Conservation (phyloP, 306 rosid genomes). For the Inga oerstediana region DNA sequence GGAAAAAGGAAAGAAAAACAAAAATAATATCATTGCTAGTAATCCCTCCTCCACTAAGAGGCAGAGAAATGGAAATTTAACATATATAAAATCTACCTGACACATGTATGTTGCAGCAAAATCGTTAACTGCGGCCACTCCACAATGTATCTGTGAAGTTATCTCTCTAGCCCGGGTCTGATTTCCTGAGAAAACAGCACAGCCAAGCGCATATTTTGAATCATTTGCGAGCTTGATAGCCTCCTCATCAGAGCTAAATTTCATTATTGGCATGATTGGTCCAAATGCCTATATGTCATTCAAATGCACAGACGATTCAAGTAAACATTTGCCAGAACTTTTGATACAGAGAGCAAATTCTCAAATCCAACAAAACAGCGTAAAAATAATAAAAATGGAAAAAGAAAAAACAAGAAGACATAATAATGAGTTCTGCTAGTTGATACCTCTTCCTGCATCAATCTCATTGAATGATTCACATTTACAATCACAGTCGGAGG, state of each 20-base stretch:
- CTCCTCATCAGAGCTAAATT: slow-evolving; percentile 85
- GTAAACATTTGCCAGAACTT: slow-evolving; percentile 19
- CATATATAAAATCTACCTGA: slow-evolving; percentile 55
- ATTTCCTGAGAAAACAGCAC: slow-evolving; percentile 91
- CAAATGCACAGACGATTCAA: slow-evolving; percentile 29
- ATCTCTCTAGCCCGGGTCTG: slow-evolving; percentile 74
- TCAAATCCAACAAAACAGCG: slow-evolving; percentile 10
- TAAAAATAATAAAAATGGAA: background rate
- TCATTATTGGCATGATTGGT: slow-evolving; percentile 91
- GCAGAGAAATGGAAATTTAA: background rate
- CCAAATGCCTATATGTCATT: slow-evolving; percentile 72
- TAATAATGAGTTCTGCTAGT: slow-evolving; percentile 13
- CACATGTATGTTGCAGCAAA: slow-evolving; percentile 86
- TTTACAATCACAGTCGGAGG: slow-evolving; percentile 89
- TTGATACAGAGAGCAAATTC: slow-evolving; percentile 8
- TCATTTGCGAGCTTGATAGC: slow-evolving; percentile 83
- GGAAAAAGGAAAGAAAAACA: background rate
- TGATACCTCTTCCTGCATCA: slow-evolving; percentile 98
- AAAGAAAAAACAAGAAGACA: background rate
- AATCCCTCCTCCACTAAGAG: background rate
- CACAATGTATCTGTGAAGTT: slow-evolving; percentile 80
- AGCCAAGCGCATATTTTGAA: slow-evolving; percentile 87
- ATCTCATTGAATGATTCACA: slow-evolving; percentile 85
- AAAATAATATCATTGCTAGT: slow-evolving; percentile 1
- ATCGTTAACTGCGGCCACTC: slow-evolving; percentile 80